phyloP scores from a whole-genome alignment of 495 filamentous ascomycete genomes.

The Penicillium silybi region DNA sequence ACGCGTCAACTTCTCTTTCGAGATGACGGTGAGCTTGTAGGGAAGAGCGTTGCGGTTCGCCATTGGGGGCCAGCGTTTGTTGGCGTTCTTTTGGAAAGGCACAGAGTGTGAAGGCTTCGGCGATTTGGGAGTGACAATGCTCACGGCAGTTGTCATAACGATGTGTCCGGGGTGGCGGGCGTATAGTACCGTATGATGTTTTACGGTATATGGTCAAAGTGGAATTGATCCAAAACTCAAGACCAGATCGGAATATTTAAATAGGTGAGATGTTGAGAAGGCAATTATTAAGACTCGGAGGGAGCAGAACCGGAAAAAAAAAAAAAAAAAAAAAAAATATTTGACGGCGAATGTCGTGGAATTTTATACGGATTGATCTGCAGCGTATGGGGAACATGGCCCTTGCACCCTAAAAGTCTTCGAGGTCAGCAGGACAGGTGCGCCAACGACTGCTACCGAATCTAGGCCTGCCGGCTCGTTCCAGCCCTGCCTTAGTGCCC shows the following conservation, averaged over 20 bases:
- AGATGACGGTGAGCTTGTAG: slow-evolving; percentile 41
- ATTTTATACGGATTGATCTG: slow-evolving; percentile 20
- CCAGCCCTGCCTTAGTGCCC: background rate
- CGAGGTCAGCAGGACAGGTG: slow-evolving; percentile 12
- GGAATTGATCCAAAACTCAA: background rate
- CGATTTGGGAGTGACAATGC: slow-evolving; percentile 11
- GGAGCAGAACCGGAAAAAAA: background rate
- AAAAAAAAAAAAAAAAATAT: too few species aligned
- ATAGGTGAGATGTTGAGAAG: background rate
- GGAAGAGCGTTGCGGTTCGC: slow-evolving; percentile 40
- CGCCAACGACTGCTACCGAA: slow-evolving; percentile 5
- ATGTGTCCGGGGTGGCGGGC: background rate
- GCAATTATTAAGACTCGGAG: background rate
- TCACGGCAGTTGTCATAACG: slow-evolving; percentile 18
- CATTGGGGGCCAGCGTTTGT: slow-evolving; percentile 41
- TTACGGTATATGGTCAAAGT: background rate
- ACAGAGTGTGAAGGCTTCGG: slow-evolving; percentile 18
- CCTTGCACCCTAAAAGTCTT: slow-evolving; percentile 15
- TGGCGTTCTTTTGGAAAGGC: slow-evolving; percentile 24
- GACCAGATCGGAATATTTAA: background rate
- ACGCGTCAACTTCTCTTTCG: slow-evolving; percentile 39
- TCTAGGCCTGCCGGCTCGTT: slow-evolving; percentile 14
- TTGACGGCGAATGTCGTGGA: background rate
- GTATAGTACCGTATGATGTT: background rate
- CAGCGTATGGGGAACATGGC: slow-evolving; percentile 18